Conservation (phyloP, 345 rosid species). For the Isatis tinctoria region DNA sequence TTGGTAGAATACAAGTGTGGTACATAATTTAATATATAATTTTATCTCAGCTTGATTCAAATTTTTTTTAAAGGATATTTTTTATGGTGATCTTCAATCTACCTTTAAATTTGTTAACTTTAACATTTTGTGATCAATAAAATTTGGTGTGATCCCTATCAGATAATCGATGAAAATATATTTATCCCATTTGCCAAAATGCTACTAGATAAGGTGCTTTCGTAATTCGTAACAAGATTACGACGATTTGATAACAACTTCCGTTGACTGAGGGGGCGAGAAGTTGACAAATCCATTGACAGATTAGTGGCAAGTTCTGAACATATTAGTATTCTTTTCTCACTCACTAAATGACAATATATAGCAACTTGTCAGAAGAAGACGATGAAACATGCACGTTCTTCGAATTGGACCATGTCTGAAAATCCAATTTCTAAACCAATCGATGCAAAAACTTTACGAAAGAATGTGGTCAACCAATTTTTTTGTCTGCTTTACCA, state of each 20-base stretch:
- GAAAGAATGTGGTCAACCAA: not conserved
- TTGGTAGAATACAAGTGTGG: too few relatives aligned
- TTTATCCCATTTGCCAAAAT: not conserved
- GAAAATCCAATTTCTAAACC: constrained; percentile 12
- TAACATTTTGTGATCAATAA: too few relatives aligned
- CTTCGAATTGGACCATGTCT: constrained; percentile 12
- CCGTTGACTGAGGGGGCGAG: not conserved
- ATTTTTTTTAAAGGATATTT: too few relatives aligned
- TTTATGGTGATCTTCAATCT: too few relatives aligned
- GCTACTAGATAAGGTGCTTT: constrained; percentile 8
- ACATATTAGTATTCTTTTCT: not conserved
- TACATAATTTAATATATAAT: too few relatives aligned
- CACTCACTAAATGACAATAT: not conserved
- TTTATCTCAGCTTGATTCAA: too few relatives aligned
- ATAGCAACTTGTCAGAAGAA: constrained; percentile 20
- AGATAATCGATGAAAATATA: not conserved
- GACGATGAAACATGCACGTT: constrained; percentile 17
- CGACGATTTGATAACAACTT: not conserved
- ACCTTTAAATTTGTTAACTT: too few relatives aligned
- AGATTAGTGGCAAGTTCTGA: not conserved
- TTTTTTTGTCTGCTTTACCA: not conserved
- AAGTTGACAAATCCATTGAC: too few relatives aligned
- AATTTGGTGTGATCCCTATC: too few relatives aligned
- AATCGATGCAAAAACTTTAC: not conserved
- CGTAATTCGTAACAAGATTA: not conserved